Evolutionary conservation across 1,284 basidiomycete genomes (phyloP), one percentile per base, ranked within the genome.

Genomic region (Agroathelia rolfsii): DNA sequence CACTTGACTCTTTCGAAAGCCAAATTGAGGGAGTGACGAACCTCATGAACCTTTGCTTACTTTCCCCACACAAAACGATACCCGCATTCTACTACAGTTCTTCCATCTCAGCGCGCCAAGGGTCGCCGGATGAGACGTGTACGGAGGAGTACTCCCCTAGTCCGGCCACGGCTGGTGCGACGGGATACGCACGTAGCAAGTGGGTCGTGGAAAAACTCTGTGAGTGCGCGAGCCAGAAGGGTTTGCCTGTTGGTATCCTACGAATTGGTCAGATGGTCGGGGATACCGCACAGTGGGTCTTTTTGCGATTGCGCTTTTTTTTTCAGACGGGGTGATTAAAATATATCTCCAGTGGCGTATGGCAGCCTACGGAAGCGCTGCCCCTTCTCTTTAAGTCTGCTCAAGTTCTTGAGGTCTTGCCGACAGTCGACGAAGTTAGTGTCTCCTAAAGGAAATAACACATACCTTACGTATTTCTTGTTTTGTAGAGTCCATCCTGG

Each of bases 141-240:
- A 43, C 49, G 2, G 68, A 73, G 39, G 49, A 49, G 7, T 56
- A 67, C 31, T 49, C 56, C 7, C 39, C 48, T 5, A 41, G 56
- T 19, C 56, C 66, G 1, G 46, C 41, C 1, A 51, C 56, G 19
- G 64, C 66, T 0, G 59, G 59, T 6, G 49, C 51, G 3, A 68
- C 72, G 34, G 74, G 74, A 15, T 77, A 77, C 42, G 74, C 69
- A 4, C 48, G 64, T 32, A 61, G 53, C 33, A 79, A 79, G 46
- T 78, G 74, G 72, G 68, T 76, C 1, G 66, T 64, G 0, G 76
- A 79, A 55, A 69, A 67, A 43, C 35, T 78, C 1, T 68, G 67
- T 42, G 56, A 68, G 41, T 47, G 52, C 24, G 64, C 56, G 19
- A 53, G 46, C 17, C 47, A 43, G 22, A 44, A 40, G 25, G 47